Evolutionary conservation across 257 asterid genomes (phyloP).

Genomic region (Nicotiana tomentosiformis): DNA sequence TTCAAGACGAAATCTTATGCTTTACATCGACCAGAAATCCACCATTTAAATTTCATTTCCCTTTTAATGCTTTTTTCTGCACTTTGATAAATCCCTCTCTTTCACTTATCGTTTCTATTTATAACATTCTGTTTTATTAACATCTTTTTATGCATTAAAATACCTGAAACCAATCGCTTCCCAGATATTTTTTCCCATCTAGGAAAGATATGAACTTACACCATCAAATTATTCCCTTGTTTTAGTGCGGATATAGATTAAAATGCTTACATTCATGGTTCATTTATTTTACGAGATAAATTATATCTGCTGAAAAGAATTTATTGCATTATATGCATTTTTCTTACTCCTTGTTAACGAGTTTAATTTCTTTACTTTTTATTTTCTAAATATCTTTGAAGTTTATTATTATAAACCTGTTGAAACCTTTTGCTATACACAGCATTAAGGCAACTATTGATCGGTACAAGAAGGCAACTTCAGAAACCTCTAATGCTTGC

Average conservation of each 20-base stretch:
- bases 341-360: not conserved
- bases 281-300: no score
- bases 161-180: not conserved
- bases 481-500: slow-evolving; percentile 56
- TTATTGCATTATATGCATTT: not conserved
- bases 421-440: not conserved
- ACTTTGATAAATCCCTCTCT: not conserved
- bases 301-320: no score
- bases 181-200: not conserved
- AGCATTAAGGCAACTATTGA: slow-evolving; percentile 75
- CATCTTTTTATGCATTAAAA: not conserved
- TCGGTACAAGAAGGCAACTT: slow-evolving; percentile 64
- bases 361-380: not conserved
- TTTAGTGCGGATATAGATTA: no score
- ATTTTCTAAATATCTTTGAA: not conserved
- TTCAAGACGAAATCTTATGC: not conserved
- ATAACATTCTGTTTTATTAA: not conserved
- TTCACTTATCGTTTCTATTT: not conserved
- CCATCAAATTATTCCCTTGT: no score
- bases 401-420: not conserved
- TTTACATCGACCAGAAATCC: no score
- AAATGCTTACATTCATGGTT: no score
- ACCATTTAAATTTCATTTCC: not conserved
- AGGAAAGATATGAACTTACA: no score
- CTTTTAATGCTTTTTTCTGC: not conserved